Evolutionary conservation across 2,329 filamentous ascomycete genomes (phyloP), one percentile per base, ranked within the genome.

Genomic region (Didymella exigua): DNA sequence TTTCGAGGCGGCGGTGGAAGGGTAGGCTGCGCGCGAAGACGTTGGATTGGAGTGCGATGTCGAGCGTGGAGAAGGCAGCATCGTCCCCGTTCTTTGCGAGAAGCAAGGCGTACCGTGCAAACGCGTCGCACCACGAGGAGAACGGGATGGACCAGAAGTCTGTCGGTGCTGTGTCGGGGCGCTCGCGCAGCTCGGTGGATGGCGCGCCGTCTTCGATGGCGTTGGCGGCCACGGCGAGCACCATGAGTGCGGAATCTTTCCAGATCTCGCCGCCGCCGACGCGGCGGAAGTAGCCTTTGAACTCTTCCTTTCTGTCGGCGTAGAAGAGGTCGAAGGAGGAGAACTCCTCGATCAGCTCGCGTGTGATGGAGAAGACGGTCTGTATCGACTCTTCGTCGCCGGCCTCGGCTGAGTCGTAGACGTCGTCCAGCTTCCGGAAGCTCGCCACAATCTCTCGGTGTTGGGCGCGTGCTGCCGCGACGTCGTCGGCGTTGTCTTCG

Each of bases 61-160:
- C 86, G 63, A 96, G 88, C 7, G 91, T 85, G 45, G 88, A 86
- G 72, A 96, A 97, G 45, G 91, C 88, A 59, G 91, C 87, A 13
- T 84, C 79, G 42, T 89, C 85, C 29, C 87, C 87, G 18, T 82
- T 78, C 36, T 86, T 84, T 7, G 92, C 89, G 27, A 95, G 82
- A 5, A 88, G 81, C 42, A 97, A 81, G 3, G 92, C 89, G 70
- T 96, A 96, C 67, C 95, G 90, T 30, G 96, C 83, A 70, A 99
- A 96, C 0, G 96, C 82, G 63, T 96, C 90, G 3, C 97, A 83
- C 95, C 95, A 99, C 41, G 86, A 83, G 54, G 87, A 81, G 69
- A 98, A 96, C 0, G 86, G 79, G 41, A 98, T 90, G 7, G 89
- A 89, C 62, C 91, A 88, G 69, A 91, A 93, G 55, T 82, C 80